Base-by-base conservation (phyloP, 1,284 basidiomycete genomes). In the Cryptococcus wingfieldii region DNA sequence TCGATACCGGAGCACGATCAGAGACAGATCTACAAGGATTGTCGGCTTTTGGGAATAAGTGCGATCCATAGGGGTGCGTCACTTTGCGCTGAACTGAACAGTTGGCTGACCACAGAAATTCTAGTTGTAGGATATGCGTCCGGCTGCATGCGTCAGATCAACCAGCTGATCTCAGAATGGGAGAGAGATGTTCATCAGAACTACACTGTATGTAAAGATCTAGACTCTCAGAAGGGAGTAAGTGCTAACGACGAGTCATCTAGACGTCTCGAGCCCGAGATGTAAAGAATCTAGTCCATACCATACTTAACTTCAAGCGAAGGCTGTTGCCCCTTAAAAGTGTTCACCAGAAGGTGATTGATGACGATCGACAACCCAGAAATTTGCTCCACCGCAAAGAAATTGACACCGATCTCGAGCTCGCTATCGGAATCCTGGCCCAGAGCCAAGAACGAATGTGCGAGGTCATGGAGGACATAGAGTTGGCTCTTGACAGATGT, bases 251-350 rank as follows among this genome's bases (percentile, higher is more conserved):
- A 9, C 0, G 31, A 23, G 23, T 23, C 10, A 38, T 27, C 12
- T 25, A 50, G 48, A 34, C 48, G 5, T n/a, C 27, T 6, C 37
- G 25, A 19, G 9, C 25, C 9, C 31, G 38, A 23, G 38, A 54
- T 19, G 19, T 42, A 6, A n/a, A 31, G 23, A 25, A 19, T 18
- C n/a, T 48, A 16, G 31, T 47, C 38, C 16, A 16, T 14, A 13
- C 27, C n/a, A 16, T 54, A 14, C 27, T 37, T 16, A 38, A 54
- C 4, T 54, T 54, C 52, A 47, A 54, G 39, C 25, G 31, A 41
- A 34, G 52, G 7, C 38, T 54, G 10, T 47, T 31, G 28, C 52
- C 45, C 12, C 27, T 54, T 13, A 6, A 38, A 9, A 31, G 13
- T 5, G 45, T 54, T 7, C 34, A 50, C 23, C 14, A 19, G 2